Conservation (phyloP, 106 monocot genomes). For the Apostasia shenzhenica region DNA sequence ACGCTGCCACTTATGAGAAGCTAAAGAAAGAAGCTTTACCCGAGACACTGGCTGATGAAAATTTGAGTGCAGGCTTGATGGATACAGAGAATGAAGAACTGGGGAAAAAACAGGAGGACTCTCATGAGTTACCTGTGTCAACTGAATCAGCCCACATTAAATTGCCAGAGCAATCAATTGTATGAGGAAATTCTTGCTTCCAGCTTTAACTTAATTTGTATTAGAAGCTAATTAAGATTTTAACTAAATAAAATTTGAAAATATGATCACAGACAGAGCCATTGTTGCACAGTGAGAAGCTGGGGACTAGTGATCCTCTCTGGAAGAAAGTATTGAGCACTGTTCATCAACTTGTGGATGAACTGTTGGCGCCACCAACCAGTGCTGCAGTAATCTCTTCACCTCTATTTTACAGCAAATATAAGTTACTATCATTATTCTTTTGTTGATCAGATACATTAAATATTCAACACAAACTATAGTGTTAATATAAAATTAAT, state of each 20-base stretch:
- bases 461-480: too few species aligned
- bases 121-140: neutral
- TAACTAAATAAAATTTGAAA: neutral
- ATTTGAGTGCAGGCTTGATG: neutral
- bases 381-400: constrained; percentile 35
- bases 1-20: neutral
- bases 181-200: neutral
- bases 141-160: neutral
- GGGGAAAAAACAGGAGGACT: too few species aligned
- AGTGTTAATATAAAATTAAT: too few species aligned
- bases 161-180: neutral
- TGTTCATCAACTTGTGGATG: constrained; percentile 21
- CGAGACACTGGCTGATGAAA: neutral
- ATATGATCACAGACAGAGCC: constrained; percentile 6
- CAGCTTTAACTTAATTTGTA: too few species aligned
- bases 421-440: too few species aligned
- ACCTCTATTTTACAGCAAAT: too few species aligned
- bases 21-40: neutral
- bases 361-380: constrained; percentile 43
- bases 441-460: too few species aligned
- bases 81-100: neutral
- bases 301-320: neutral
- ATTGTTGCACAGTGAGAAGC: constrained; percentile 6
- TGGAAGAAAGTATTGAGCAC: constrained; percentile 9
- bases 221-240: too few species aligned